Evolutionary conservation across 805 yeast species (phyloP).

Genomic region (Metahyphopichia silvanorum): DNA sequence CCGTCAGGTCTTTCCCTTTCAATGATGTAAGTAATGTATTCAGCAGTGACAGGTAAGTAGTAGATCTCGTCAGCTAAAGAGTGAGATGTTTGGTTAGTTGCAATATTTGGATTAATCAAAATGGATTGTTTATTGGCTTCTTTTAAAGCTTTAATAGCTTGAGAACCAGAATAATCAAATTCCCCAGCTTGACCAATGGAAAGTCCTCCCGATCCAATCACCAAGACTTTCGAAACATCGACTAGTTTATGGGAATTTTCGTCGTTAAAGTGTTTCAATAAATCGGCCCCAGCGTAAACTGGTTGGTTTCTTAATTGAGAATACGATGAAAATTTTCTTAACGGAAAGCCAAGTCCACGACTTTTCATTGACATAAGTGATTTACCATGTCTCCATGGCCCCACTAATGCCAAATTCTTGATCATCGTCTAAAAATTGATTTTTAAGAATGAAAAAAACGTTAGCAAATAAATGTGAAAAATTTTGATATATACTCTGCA

Average conservation of each 20-base stretch:
- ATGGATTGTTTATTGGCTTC: conserved; percentile 86
- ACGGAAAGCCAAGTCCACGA: conserved; percentile 5
- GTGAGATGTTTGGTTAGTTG: conserved; percentile 95
- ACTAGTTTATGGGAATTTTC: conserved; percentile 66
- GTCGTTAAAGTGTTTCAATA: conserved; percentile 53
- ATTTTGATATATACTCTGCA: conserved; percentile 11
- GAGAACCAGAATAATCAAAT: conserved; percentile 95
- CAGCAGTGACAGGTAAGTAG: conserved; percentile 95
- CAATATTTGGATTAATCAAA: conserved; percentile 91
- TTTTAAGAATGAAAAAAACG: conserved; percentile 6
- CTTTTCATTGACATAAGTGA: too few relatives aligned
- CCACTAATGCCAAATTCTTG: background rate
- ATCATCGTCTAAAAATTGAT: conserved; percentile 4
- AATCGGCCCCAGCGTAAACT: conserved; percentile 61
- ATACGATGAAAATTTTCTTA: background rate
- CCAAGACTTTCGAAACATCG: conserved; percentile 81
- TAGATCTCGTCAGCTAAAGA: conserved; percentile 93
- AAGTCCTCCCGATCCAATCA: conserved; percentile 96
- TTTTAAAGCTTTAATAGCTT: conserved; percentile 91
- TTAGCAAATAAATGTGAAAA: conserved; percentile 10
- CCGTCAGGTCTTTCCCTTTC: conserved; percentile 98
- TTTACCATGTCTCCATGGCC: too few relatives aligned
- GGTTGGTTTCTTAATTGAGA: conserved; percentile 10
- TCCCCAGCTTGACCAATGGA: conserved; percentile 99
- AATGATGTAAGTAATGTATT: conserved; percentile 90